Conservation (phyloP, 768 basidiomycete genomes). For the Phlebiopsis gigantea region DNA sequence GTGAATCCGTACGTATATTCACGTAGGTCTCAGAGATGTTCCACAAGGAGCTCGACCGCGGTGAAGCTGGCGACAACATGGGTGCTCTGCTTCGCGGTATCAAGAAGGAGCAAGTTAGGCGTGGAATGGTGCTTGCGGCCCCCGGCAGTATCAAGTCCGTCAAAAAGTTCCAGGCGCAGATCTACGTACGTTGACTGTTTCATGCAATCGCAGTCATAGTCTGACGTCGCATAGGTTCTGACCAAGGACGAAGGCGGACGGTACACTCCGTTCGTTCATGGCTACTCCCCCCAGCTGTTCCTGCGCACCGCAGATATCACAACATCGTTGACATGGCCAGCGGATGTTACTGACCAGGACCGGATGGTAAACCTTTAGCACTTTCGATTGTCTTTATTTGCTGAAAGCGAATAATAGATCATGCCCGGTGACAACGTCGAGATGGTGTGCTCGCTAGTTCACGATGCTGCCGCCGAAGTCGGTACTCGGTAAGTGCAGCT, state of each 20-base stretch:
- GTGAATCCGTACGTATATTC: neutral
- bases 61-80: constrained; percentile 99
- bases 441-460: constrained; percentile 76
- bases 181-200: constrained; percentile 54
- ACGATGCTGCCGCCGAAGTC: constrained; percentile 85
- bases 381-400: neutral
- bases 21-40: constrained; percentile 78
- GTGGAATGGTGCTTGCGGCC: constrained; percentile 86
- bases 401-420: constrained; percentile 41
- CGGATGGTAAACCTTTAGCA: constrained; percentile 62
- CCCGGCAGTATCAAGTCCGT: constrained; percentile 92
- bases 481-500: constrained; percentile 57
- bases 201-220: neutral
- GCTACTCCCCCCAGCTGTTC: constrained; percentile 95
- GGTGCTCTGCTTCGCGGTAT: constrained; percentile 93
- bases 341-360: constrained; percentile 72
- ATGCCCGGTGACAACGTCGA: constrained; percentile 99
- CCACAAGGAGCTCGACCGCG: constrained; percentile 98
- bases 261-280: constrained; percentile 86
- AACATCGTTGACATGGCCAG: constrained; percentile 78
- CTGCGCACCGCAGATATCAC: constrained; percentile 95
- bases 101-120: constrained; percentile 92
- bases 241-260: constrained; percentile 89
- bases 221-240: constrained; percentile 48
- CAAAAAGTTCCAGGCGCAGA: constrained; percentile 90